Evolutionary conservation across 345 rosid genomes (phyloP).

Genomic region (Aegle marmelos): DNA sequence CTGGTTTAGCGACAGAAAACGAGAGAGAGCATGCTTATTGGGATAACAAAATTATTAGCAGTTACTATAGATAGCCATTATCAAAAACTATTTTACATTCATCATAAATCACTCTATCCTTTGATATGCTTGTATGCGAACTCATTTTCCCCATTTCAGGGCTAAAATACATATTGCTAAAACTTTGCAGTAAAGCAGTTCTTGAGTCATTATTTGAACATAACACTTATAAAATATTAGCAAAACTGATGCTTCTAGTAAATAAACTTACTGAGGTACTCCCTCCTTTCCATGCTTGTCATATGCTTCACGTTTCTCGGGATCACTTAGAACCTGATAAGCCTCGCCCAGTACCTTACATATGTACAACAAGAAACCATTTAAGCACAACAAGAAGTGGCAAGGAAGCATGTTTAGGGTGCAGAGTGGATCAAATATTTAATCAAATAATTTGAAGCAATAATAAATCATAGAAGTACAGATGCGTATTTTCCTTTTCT

Average conservation of each 20-base stretch:
- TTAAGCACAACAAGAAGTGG: slow-evolving; percentile 11
- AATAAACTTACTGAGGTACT: slow-evolving; percentile 59
- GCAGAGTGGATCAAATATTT: not conserved
- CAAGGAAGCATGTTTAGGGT: not conserved
- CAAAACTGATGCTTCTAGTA: not conserved
- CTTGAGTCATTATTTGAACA: not conserved
- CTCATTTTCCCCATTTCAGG: not conserved
- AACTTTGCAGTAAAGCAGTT: not conserved
- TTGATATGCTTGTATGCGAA: not conserved
- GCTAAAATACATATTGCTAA: not conserved
- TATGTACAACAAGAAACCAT: slow-evolving; percentile 10
- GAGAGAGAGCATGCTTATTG: not conserved
- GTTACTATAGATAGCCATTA: not conserved
- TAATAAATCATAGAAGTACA: not conserved
- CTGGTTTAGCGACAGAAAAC: not conserved
- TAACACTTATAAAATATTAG: not conserved
- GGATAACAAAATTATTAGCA: not conserved
- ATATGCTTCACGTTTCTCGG: slow-evolving; percentile 79
- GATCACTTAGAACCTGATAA: slow-evolving; percentile 88
- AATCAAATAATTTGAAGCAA: not conserved
- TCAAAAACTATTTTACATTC: not conserved
- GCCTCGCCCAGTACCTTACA: slow-evolving; percentile 90
- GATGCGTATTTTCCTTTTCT: not conserved
- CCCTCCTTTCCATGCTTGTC: slow-evolving; percentile 87
- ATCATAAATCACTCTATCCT: not conserved